Evolutionary conservation across 2,329 filamentous ascomycete genomes (phyloP), one percentile per base, ranked within the genome.

Genomic region (Pseudogymnoascus pannorum): DNA sequence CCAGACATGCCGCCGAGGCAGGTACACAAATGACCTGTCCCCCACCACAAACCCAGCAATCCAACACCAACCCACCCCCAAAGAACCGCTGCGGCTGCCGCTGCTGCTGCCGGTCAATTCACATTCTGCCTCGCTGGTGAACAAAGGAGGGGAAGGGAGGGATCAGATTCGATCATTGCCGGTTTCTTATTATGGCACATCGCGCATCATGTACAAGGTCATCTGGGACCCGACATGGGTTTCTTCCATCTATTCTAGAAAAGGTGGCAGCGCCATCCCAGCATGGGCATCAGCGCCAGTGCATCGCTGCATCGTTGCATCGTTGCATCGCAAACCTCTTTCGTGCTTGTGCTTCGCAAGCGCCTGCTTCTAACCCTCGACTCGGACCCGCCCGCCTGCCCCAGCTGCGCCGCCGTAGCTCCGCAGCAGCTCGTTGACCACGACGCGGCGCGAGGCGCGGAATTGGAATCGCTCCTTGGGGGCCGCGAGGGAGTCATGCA

Each of bases 241-340:
- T 44, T 20, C 40, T 44, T 44, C 40, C 40, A 44, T 44, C 40
- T 44, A 44, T 44, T 44, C 40, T 44, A 44, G 40, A 44, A 44
- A 42, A 44, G 40, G 40, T 44, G 40, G 40, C 40, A 44, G 40
- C 40, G 40, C 40, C 18, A 44, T 44, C 40, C 40, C 20, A 44
- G 40, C 40, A 44, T 20, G 11, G 40, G 40, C 40, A 44, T 44
- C 40, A 44, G 20, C 40, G 40, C 20, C 38, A 42, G 38, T 24
- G 40, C 40, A 24, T 24, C 40, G 40, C 20, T 44, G 40, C 20
- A 44, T 44, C 40, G 40, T 44, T 44, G 40, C 40, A 44, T 44
- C 40, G 40, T 44, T 20, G 40, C 40, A 22, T 22, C n/a, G 14
- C 40, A 4, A 14, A n/a, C 36, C 36, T 5, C 5, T 42, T 42